Evolutionary conservation across 1,284 basidiomycete species (phyloP), one percentile per base, ranked within the genome.

Genomic region (Boletus semigastroideus): DNA sequence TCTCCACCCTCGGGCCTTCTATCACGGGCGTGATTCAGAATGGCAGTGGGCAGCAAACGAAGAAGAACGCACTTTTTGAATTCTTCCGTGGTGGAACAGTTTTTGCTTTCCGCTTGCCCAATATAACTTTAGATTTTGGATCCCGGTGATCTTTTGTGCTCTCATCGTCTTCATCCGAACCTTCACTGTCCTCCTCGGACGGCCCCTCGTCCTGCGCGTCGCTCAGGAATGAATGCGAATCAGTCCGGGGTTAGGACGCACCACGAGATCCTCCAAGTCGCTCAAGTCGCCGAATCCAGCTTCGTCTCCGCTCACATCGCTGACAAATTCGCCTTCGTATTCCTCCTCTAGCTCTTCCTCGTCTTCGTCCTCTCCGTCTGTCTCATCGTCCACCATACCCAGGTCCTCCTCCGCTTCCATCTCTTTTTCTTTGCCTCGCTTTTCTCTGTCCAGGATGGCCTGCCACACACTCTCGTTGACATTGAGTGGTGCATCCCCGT

Each of bases 391-490:
- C 51, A 78, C 74, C 47, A 74, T 66, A 43, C 75, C 75, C 51
- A 77, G 72, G 53, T 75, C 72, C 57, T 74, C 20, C 59, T 78
- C 78, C 57, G 75, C 75, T 55, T 82, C 77, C 39, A 74, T 60
- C 47, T 74, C 70, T 55, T 74, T 77, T 27, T 69, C 65, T 27
- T 79, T 78, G 48, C 67, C 75, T n/a, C 72, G 71, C 60, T 79
- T 80, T 65, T 94, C 91, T 52, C 84, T 78, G 65, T 96, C 92
- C 45, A 98, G 74, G 39, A 98, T 87, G 7, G 89, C 85, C 60
- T 87, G 84, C 97, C 97, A 99, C 5, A 99, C 94, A 40, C 83
- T 87, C 74, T 99, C 97, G 72, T 99, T 99, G 57, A 99, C 95
- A 71, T 99, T 99, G 37, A 99, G 79, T 19, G 96, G 97, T 28